Conservation (phyloP, 768 basidiomycete species). For the Tylopilus subfusipes region DNA sequence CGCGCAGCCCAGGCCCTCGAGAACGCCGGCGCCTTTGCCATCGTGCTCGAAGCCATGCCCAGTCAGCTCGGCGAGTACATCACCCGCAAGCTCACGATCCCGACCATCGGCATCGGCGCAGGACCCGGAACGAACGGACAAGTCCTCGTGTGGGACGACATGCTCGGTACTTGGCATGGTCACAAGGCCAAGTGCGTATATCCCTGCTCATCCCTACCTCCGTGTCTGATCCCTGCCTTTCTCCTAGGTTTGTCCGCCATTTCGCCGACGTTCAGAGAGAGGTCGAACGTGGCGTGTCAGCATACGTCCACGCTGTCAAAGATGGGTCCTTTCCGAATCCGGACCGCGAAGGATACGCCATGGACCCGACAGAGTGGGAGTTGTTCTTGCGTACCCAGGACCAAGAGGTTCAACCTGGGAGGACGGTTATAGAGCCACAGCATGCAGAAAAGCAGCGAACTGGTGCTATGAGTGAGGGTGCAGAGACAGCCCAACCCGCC, state of each 20-base stretch:
- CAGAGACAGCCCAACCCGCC: not conserved
- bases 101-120: conserved; percentile 96
- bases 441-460: not conserved
- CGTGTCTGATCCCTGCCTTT: conserved; percentile 36
- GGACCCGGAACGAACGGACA: conserved; percentile 82
- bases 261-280: conserved; percentile 72
- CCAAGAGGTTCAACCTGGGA: conserved; percentile 6
- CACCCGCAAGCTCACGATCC: conserved; percentile 62
- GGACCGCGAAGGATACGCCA: conserved; percentile 74
- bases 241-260: conserved; percentile 68
- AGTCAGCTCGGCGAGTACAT: conserved; percentile 70
- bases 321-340: conserved; percentile 71
- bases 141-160: conserved; percentile 93
- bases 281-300: conserved; percentile 60
- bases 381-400: conserved; percentile 45
- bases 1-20: conserved; percentile 67
- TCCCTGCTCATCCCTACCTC: not conserved
- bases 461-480: not conserved
- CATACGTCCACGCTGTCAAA: conserved; percentile 74
- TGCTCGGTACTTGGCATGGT: conserved; percentile 79
- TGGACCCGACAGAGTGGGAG: conserved; percentile 72
- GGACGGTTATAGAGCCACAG: not conserved
- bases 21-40: conserved; percentile 81
- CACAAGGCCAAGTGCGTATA: conserved; percentile 62
- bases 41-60: conserved; percentile 91